Base-by-base conservation (phyloP, 2,329 filamentous ascomycete species). In the Cercospora sojina region DNA sequence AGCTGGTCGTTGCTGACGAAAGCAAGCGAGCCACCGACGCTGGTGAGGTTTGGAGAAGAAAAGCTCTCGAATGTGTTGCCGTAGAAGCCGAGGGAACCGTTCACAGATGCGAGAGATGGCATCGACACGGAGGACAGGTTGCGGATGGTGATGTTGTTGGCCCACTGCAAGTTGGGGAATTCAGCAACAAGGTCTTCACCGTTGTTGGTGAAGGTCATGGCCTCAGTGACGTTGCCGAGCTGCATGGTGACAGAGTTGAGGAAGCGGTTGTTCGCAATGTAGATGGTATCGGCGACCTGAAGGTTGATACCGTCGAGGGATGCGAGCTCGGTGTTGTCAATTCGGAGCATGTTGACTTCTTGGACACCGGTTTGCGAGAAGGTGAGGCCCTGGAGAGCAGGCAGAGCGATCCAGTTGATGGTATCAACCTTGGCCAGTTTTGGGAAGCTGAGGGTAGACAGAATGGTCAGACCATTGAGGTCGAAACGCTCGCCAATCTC, bases 221-320 rank as follows among this genome's bases (percentile, higher is more conserved):
- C 79, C 64, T 86, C 84, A 71, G 86, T 90, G 74, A 97, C 86
- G 82, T 91, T 94, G 79, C 85, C 85, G 66, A 98, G 85, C 77
- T 90, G 86, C 80, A 93, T 91, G 77, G 87, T 86, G 83, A 96
- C 91, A 68, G 83, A 84, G 77, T 86, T 87, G 74, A 99, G 85
- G 77, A 90, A 89, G 69, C 83, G 83, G 88, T 98, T 98, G 89
- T 97, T 97, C 86, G 91, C 90, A 81, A 99, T 90, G 79, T 91
- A 84, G 78, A 99, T 87, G 72, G 83, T 84, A 65, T 87, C 85
- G 63, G 92, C 89, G n/a, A 85, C 85, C 70, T 87, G 80, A 70
- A 98, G 85, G 78, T 92, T 90, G 78, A 99, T 91, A 76, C 92
- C 93, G 72, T 89, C 84, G 67, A 99, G 86, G 71, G 86, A 88